Percentiles rank a stretch among this genome's conserved stretches.
phyloP scores from a whole-genome alignment of 2,329 filamentous ascomycete species.

The Proliferodiscus dingleyae region DNA sequence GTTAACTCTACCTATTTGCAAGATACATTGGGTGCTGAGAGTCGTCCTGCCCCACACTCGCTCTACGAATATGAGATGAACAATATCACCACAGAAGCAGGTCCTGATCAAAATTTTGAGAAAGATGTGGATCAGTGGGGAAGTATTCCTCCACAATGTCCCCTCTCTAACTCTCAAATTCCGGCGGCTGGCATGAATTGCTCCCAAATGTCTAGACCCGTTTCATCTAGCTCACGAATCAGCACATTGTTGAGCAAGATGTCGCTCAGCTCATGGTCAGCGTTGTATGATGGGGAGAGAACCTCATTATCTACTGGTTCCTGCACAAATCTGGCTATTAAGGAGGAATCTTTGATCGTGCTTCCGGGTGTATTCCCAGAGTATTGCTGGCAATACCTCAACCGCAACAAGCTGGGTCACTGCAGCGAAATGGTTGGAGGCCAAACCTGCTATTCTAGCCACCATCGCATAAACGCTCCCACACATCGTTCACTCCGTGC shows the following conservation, averaged over 20 bases:
- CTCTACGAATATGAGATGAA: no score
- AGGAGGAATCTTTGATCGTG: neutral
- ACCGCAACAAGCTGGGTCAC: conserved; percentile 3
- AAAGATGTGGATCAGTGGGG: no score
- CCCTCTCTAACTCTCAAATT: no score
- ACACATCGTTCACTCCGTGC: neutral
- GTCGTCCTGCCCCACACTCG: no score
- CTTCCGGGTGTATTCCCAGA: conserved; percentile 14
- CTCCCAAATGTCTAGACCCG: neutral
- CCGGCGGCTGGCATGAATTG: no score
- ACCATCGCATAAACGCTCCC: conserved; percentile 1
- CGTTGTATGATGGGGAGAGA: neutral
- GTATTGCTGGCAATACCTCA: conserved; percentile 18
- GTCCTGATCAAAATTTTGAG: no score
- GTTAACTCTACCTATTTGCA: no score
- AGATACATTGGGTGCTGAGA: no score
- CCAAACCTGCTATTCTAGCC: neutral
- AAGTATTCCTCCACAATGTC: no score
- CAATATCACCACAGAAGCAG: no score
- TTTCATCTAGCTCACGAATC: neutral
- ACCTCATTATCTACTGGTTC: neutral
- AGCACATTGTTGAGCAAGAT: no score
- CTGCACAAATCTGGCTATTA: neutral
- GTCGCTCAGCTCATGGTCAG: neutral
- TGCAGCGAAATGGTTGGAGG: conserved; percentile 5